A percentile compares a stretch with the other conserved stretches of the same genome.
Conservation (phyloP, 805 yeast species). For the Candida vaughaniae region DNA sequence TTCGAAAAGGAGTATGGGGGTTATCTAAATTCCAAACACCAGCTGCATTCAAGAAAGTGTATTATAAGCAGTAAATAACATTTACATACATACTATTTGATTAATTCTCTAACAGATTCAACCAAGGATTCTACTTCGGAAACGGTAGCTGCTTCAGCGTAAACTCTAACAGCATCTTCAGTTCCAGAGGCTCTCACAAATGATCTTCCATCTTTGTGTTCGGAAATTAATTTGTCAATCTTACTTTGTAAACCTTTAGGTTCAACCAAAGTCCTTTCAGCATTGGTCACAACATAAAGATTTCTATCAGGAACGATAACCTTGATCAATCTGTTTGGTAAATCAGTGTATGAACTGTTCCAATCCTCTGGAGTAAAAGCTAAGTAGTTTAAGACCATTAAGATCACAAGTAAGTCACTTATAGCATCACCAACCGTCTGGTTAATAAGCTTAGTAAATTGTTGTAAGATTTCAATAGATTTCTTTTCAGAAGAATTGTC, state of each 20-base stretch:
- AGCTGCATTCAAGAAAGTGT: slow-evolving; percentile 65
- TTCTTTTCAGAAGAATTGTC: slow-evolving; percentile 42
- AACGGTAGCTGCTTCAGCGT: slow-evolving; percentile 74
- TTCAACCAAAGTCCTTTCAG: slow-evolving; percentile 75
- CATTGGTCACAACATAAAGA: slow-evolving; percentile 79
- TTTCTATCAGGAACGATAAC: slow-evolving; percentile 81
- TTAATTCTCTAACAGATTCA: slow-evolving; percentile 22
- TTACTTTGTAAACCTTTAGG: slow-evolving; percentile 76
- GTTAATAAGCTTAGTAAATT: slow-evolving; percentile 73
- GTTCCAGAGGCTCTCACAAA: slow-evolving; percentile 98
- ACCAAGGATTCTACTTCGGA: slow-evolving; percentile 31
- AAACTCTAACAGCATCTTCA: slow-evolving; percentile 94
- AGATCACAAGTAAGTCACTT: slow-evolving; percentile 80
- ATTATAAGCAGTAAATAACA: slow-evolving; percentile 18
- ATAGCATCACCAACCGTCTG: slow-evolving; percentile 99
- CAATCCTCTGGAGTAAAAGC: slow-evolving; percentile 64
- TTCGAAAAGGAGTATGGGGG: slow-evolving; percentile 69
- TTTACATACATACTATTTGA: too few relatives aligned
- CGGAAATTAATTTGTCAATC: slow-evolving; percentile 64
- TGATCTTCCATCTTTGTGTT: slow-evolving; percentile 66
- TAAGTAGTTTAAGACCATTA: slow-evolving; percentile 59
- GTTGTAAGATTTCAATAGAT: slow-evolving; percentile 54
- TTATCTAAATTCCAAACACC: slow-evolving; percentile 62
- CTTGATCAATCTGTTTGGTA: slow-evolving; percentile 83
- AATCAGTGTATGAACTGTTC: slow-evolving; percentile 75